Evolutionary conservation across 2,329 filamentous ascomycete genomes (phyloP).

Genomic region (Pseudogymnoascus pannorum): DNA sequence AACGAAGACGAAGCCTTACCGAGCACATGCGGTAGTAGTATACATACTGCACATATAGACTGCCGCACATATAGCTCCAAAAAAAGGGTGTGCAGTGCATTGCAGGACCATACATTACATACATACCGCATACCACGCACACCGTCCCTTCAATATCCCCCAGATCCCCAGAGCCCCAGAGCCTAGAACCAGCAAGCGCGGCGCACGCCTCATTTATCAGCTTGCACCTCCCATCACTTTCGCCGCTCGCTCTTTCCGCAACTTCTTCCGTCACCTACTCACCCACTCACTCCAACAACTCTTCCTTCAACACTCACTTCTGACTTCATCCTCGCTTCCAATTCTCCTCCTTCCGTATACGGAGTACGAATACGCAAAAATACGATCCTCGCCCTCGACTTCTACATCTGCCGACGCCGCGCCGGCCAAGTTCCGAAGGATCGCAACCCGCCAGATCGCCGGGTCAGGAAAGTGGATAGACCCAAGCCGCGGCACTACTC

Average conservation of each 20-base stretch:
- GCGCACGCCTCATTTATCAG: not conserved
- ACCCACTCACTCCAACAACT: not conserved
- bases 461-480: not conserved
- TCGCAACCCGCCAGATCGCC: not conserved
- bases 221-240: not conserved
- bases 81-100: too few species aligned
- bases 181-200: not conserved
- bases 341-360: too few species aligned
- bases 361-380: too few species aligned
- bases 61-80: too few species aligned
- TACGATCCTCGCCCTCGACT: not conserved
- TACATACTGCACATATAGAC: too few species aligned
- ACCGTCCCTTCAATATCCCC: too few species aligned
- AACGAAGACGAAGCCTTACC: not conserved
- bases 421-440: not conserved
- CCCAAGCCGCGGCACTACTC: not conserved
- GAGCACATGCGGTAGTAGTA: not conserved
- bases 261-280: not conserved
- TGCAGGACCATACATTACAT: too few species aligned
- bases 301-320: not conserved
- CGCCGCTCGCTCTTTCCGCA: not conserved
- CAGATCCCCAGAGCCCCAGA: too few species aligned
- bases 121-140: too few species aligned
- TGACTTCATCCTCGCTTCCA: not conserved
- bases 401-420: not conserved